Percentiles rank a stretch among this genome's conserved stretches.
Evolutionary conservation across 306 rosid genomes (phyloP).

Genomic region (Vicia sativa): DNA sequence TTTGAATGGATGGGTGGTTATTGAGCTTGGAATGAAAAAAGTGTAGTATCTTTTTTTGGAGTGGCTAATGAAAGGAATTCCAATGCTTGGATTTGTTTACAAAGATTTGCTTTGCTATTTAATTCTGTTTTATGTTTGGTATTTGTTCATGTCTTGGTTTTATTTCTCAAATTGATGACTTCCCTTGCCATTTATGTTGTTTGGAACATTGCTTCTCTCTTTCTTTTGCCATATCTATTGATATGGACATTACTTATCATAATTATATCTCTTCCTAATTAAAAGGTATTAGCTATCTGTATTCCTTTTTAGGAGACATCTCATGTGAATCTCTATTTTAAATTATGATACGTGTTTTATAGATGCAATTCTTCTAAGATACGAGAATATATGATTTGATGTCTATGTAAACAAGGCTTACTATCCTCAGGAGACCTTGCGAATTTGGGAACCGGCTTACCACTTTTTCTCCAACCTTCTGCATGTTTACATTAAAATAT

Average conservation of each 20-base stretch:
- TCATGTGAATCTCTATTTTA: conserved; percentile 5
- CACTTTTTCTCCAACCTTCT: neutral
- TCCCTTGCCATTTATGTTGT: conserved; percentile 3
- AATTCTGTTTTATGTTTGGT: conserved; percentile 16
- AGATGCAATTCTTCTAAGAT: neutral
- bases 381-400: too few species aligned
- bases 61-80: neutral
- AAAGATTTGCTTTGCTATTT: conserved; percentile 9
- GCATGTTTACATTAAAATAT: conserved; percentile 8
- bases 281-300: conserved; percentile 1
- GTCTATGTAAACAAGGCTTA: neutral
- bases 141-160: conserved; percentile 2
- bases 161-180: conserved; percentile 5
- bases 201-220: conserved; percentile 4
- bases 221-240: neutral
- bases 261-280: conserved; percentile 20
- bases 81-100: conserved; percentile 14
- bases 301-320: neutral
- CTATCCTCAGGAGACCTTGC: neutral
- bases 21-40: conserved; percentile 21
- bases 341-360: neutral
- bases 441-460: neutral
- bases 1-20: conserved; percentile 19
- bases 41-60: neutral
- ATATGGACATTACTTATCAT: conserved; percentile 2